Evolutionary conservation across 2,329 filamentous ascomycete species (phyloP), one percentile per base, ranked within the genome.

Genomic region (Diaporthe vaccinii): DNA sequence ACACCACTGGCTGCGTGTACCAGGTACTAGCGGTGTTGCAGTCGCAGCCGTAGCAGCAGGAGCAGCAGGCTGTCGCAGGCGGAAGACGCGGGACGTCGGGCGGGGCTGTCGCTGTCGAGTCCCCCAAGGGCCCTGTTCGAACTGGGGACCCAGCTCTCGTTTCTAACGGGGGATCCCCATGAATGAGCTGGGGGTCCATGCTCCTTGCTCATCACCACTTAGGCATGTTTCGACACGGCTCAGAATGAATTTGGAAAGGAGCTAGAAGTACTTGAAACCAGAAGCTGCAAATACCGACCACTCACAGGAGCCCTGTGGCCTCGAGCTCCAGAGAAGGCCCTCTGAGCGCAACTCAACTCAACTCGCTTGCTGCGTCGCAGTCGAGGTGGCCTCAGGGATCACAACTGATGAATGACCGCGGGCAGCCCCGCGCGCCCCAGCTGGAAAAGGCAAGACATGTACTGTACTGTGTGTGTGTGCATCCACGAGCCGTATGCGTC

Each of bases 191-290:
- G 51, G 68, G 68, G 49, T 55, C 70, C 58, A 67, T 58, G 72
- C 59, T 74, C 49, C 53, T 71, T 51, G 72, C 70, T 67, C 58
- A 69, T 69, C 65, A 69, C 65, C 65, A 69, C 49, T 55, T 55
- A n/a, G 65, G 34, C 49, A 69, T 74, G 72, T 74, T 71, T 76
- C 74, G 72, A 72, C 73, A 20, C 74, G 75, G 67, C 57, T 69
- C 58, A 28, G 73, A 75, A 75, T 67, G 69, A 53, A 62, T 65
- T 59, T 70, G 55, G 73, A 76, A 76, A 41, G 69, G 59, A 74
- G 73, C 73, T 75, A 76, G 75, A 76, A 76, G 73, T 71, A 75
- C 73, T 39, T 76, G 75, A 76, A 76, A 76, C 75, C 55, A 44
- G 46, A 67, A 70, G 39, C 31, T 58, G 46, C 53, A 65, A 69